Base-by-base conservation (phyloP, 495 filamentous ascomycete species). In the Choiromyces venosus region DNA sequence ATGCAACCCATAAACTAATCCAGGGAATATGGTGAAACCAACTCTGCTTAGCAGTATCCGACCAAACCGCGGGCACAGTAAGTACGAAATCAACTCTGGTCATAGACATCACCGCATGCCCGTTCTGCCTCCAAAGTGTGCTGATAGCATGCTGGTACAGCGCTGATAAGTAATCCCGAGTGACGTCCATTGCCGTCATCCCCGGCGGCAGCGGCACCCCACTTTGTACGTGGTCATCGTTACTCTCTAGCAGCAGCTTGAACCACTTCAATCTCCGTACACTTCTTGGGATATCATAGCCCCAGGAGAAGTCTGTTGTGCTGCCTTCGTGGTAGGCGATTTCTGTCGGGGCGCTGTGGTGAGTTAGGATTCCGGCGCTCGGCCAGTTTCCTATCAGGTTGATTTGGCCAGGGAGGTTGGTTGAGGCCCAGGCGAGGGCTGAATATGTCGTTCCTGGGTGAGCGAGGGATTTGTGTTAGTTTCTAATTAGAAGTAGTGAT, bases 51-150 rank as follows among this genome's bases (percentile, higher is more conserved):
- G 90, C 90, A 21, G 86, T 85, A 65, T 93, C 91, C 14, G 89
- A 89, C 91, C 91, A 92, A 25, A 93, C 86, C n/a, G 91, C 91
- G 8, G 91, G 91, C 52, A 91, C 91, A 0, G 91, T 92, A 33
- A 93, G 83, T 39, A 92, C 76, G 37, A 76, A 77, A 64, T 77
- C 75, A 8, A 77, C 38, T 52, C 85, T 86, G n/a, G 87, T 89
- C 4, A 85, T 86, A 6, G 84, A 83, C 82, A 92, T 86, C 71
- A 89, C 88, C 7, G 85, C 85, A 76, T 87, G 82, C 64, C 87
- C 88, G 67, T 90, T 86, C 6, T 89, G 84, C 16, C 88, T 83
- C 0, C 86, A 89, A 68, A 92, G 83, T 0, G 89, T 90, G 73
- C 90, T 85, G 86, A 91, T 90, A 40, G 90, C 91, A 82, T 92